Base-by-base conservation (phyloP, 306 rosid genomes). In the Vachellia collinsii region DNA sequence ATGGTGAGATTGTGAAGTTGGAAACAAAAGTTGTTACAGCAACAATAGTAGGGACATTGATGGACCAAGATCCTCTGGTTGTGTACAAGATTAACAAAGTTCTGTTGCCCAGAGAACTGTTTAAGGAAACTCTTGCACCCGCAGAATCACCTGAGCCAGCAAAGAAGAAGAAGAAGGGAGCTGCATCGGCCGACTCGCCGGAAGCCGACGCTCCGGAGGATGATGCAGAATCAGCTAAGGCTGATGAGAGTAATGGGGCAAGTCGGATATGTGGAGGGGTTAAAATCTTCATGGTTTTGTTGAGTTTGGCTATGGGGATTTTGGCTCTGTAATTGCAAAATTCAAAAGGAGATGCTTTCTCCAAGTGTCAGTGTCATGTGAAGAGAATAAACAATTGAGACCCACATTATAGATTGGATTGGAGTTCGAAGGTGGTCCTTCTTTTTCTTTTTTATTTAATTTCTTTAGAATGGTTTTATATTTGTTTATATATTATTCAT, bases 51-150 rank as follows among this genome's bases (percentile, higher is more conserved):
- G 97, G 96, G 17, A 95, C 99, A 3, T 38, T 93, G 71, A 83
- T 90, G 12, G 99, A 95, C 23, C 82, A 92, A 47, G 99, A 95
- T 12, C 99, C 99, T 8, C 75, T 91, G 39, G 94, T 92, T 14
- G 83, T 89, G 3, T 95, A 91, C 22, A 91, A 91, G 91, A 66
- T 93, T 16, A 70, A 84, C 75, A 93, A 90, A 82, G 94, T 95
- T 0, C 66, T 95, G 92, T 14, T 88, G 91, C 99, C 99, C 0
- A 81, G 72, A 44, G 99, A 93, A 77, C 53, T 95, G 84, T 95
- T 87, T 38, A 95, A 95, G 90, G 79, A 25, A 1, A 65, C 48
- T 0, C 66, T 6, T 16, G 83, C 88, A 0, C 91, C 89, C 0
- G 85, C 87, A 0, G 83, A 79, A 41, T 61, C 87, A 0, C 86